These are phyloP conservation scores for Russula sp. DNA, from an alignment of 768 basidiomycete species.

Conservation along the genomic window DNA sequence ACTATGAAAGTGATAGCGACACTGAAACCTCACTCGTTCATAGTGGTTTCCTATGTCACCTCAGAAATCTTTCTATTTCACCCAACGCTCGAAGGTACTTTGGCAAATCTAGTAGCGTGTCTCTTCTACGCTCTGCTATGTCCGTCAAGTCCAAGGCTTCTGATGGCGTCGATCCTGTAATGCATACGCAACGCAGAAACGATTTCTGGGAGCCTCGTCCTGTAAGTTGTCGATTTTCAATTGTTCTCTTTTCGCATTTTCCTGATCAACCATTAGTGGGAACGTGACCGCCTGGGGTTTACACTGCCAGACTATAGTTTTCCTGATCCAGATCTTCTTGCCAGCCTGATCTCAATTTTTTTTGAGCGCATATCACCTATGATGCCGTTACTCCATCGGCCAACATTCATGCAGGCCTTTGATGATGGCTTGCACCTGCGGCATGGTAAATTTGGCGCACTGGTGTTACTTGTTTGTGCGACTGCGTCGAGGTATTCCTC, in stretches of 20 bases:
- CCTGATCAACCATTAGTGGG: conserved; percentile 15
- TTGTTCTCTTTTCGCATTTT: neutral
- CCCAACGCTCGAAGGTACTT: conserved; percentile 16
- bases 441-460: conserved; percentile 14
- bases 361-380: conserved; percentile 9
- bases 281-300: conserved; percentile 3
- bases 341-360: conserved; percentile 7
- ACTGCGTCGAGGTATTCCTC: conserved; percentile 12
- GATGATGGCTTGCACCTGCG: conserved; percentile 8
- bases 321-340: conserved; percentile 19
- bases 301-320: conserved; percentile 3
- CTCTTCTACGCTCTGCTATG: conserved; percentile 12
- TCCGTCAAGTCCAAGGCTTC: conserved; percentile 8
- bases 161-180: neutral
- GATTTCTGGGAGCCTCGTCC: conserved; percentile 17
- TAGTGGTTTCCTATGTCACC: neutral
- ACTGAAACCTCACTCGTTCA: neutral
- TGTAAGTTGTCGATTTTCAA: neutral
- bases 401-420: conserved; percentile 13
- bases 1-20: neutral
- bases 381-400: conserved; percentile 18
- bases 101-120: conserved; percentile 19
- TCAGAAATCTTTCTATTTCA: neutral
- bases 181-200: neutral
- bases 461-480: conserved; percentile 20